A percentile compares a stretch with the other conserved stretches of the same genome.
Conservation (phyloP, 306 rosid genomes). For the Quercus aquifolioides region DNA sequence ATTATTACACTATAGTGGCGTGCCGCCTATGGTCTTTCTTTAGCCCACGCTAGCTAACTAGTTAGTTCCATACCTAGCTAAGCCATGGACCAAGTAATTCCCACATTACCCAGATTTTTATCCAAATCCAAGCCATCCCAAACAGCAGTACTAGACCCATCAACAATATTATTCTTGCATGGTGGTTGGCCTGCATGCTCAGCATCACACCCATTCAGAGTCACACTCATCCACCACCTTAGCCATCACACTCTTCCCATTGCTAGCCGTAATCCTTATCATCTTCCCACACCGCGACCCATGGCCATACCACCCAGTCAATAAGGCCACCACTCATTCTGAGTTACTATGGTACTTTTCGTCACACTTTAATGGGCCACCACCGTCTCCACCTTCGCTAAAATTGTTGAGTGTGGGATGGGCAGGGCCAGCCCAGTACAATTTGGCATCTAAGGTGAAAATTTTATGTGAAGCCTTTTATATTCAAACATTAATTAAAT, state of each 20-base stretch:
- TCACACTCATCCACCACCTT: conserved; percentile 3
- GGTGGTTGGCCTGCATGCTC: neutral
- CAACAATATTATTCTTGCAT: neutral
- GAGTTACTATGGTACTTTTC: neutral
- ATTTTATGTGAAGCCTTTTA: too few relatives aligned
- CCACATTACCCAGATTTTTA: neutral
- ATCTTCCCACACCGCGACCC: neutral
- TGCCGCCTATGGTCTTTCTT: too few relatives aligned
- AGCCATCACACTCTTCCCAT: neutral
- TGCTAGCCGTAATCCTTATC: neutral
- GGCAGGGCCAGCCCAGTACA: neutral
- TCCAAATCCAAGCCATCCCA: neutral
- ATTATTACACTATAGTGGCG: too few relatives aligned
- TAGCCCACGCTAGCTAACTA: too few relatives aligned
- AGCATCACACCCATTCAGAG: neutral
- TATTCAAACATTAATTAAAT: too few relatives aligned
- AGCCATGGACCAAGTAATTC: neutral
- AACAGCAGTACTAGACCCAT: neutral
- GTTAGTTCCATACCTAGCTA: neutral
- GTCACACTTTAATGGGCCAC: neutral
- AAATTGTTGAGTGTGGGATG: neutral
- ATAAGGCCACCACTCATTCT: neutral
- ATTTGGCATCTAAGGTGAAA: too few relatives aligned
- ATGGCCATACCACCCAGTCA: neutral
- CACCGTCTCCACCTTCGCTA: neutral